Conservation (phyloP, 805 yeast genomes). For the Teunomyces panamensis region DNA sequence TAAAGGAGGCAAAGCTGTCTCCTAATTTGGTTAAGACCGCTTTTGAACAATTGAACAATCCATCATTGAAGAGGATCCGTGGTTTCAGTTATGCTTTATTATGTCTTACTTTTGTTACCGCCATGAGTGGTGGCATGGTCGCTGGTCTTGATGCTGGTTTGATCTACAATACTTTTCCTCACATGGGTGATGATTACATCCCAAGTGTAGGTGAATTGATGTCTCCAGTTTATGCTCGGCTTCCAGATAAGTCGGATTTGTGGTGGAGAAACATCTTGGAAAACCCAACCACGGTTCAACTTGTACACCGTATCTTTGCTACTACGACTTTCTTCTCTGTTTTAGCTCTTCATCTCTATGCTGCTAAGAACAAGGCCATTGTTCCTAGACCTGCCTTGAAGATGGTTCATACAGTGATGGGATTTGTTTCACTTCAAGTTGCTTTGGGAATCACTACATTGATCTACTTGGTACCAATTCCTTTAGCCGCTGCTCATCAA, state of each 20-base stretch:
- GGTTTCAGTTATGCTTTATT: constrained; percentile 54
- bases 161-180: constrained; percentile 94
- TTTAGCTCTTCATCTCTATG: constrained; percentile 67
- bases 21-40: constrained; percentile 56
- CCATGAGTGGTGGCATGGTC: constrained; percentile 97
- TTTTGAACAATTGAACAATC: constrained; percentile 59
- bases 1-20: constrained; percentile 39
- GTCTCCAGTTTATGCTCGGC: constrained; percentile 68
- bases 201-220: constrained; percentile 80
- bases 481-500: constrained; percentile 93
- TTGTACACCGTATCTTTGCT: constrained; percentile 85
- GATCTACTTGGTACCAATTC: constrained; percentile 84
- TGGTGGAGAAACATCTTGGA: constrained; percentile 93
- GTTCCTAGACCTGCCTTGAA: constrained; percentile 55
- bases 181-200: constrained; percentile 82
- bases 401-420: constrained; percentile 69
- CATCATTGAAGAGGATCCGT: constrained; percentile 58
- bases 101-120: constrained; percentile 76
- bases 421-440: constrained; percentile 79
- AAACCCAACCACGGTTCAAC: constrained; percentile 94
- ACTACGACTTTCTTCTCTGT: constrained; percentile 72
- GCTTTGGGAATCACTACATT: constrained; percentile 84
- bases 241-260: constrained; percentile 64
- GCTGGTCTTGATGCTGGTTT: constrained; percentile 98
- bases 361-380: constrained; percentile 50